These are phyloP conservation scores for Phtheirospermum japonicum DNA, from an alignment of 257 asterid genomes.

Conservation along the genomic window DNA sequence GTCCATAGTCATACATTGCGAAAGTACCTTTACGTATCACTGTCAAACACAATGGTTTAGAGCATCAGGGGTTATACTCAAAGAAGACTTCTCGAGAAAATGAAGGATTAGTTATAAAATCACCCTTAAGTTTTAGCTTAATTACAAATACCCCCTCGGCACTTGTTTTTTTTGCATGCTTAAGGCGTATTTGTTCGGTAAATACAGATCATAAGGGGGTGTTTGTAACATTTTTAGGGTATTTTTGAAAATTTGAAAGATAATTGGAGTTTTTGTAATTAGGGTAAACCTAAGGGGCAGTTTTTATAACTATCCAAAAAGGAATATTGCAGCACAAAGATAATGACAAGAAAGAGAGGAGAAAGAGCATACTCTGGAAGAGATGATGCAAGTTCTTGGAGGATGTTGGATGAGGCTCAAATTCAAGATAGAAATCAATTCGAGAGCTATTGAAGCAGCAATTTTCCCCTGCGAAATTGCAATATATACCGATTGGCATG, in stretches of 20 bases:
- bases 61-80: not conserved
- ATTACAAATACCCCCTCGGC: not conserved
- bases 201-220: not conserved
- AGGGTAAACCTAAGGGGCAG: too few species aligned
- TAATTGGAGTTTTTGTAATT: not conserved
- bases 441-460: conserved; percentile 94
- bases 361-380: conserved; percentile 71
- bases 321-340: not conserved
- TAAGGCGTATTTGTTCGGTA: not conserved
- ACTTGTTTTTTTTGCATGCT: too few species aligned
- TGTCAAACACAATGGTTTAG: conserved; percentile 34
- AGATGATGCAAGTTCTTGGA: conserved; percentile 84
- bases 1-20: conserved; percentile 80
- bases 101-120: too few species aligned
- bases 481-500: conserved; percentile 21
- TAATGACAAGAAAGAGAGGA: conserved; percentile 18
- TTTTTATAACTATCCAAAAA: too few species aligned
- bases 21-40: conserved; percentile 94
- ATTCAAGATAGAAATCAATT: conserved; percentile 71
- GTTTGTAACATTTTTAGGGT: not conserved
- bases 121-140: not conserved
- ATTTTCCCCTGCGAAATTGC: conserved; percentile 62
- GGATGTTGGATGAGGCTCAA: conserved; percentile 94
- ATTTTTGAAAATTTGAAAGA: not conserved
- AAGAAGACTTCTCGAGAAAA: too few species aligned